phyloP scores from a whole-genome alignment of 1,284 basidiomycete genomes.

The Termitomyces sp. region DNA sequence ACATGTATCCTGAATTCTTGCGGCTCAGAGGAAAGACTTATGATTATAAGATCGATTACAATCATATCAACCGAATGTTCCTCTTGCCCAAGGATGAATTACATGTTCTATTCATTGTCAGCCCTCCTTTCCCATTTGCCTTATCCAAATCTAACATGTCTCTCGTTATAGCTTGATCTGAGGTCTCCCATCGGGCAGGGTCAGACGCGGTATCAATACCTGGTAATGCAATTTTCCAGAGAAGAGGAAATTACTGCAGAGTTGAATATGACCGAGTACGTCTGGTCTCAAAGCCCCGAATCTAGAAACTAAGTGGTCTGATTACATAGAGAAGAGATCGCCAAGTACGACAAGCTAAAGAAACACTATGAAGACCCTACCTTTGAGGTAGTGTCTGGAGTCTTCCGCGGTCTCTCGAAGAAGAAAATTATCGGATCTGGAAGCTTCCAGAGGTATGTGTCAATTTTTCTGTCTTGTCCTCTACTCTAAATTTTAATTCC shows the following conservation, averaged over 20 bases:
- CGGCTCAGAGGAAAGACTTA: conserved; percentile 96
- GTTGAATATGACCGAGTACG: conserved; percentile 89
- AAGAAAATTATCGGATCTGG: conserved; percentile 91
- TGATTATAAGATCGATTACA: conserved; percentile 97
- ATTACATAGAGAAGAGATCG: conserved; percentile 59
- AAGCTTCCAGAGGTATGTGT: conserved; percentile 74
- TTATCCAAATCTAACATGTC: conserved; percentile 1
- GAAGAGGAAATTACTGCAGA: conserved; percentile 98
- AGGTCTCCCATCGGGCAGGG: conserved; percentile 96
- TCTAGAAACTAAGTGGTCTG: conserved; percentile 1
- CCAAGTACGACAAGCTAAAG: conserved; percentile 78
- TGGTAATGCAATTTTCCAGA: conserved; percentile 96
- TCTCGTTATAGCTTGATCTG: conserved; percentile 63
- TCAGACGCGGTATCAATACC: conserved; percentile 95
- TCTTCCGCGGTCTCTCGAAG: conserved; percentile 87
- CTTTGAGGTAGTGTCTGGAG: conserved; percentile 91
- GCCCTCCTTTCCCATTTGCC: conserved; percentile 22
- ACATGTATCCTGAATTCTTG: conserved; percentile 95
- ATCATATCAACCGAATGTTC: conserved; percentile 87
- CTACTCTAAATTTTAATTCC: not conserved
- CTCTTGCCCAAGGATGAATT: conserved; percentile 95
- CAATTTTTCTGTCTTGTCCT: not conserved
- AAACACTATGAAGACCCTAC: conserved; percentile 92
- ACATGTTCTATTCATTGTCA: conserved; percentile 91
- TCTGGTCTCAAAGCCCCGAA: conserved; percentile 14